Percentiles rank a stretch among this genome's conserved stretches.
Conservation (phyloP, 1,284 basidiomycete species). For the Ceratobasidium sp. region DNA sequence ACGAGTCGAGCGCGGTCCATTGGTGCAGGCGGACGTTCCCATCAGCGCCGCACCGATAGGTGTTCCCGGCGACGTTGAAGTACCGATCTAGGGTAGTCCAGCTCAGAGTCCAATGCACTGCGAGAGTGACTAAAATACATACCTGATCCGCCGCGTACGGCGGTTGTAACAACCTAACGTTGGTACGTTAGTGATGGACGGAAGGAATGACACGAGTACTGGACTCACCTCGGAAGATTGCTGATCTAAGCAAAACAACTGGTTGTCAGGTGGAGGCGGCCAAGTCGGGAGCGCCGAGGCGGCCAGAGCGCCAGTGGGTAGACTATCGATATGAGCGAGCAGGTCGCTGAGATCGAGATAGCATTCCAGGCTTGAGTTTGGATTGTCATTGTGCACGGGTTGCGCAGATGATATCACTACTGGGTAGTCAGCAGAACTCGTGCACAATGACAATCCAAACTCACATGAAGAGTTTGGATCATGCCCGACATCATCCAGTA, state of each 20-base stretch:
- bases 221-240: background rate
- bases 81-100: background rate
- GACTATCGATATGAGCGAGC: background rate
- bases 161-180: background rate
- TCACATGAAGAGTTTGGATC: background rate
- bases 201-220: no score
- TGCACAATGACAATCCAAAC: constrained; percentile 29
- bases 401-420: background rate
- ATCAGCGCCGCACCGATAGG: background rate
- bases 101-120: no score
- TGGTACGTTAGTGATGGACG: background rate
- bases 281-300: background rate
- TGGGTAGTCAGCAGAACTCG: background rate
- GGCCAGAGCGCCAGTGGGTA: no score
- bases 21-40: background rate
- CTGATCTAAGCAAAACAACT: background rate
- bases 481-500: background rate
- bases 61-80: background rate
- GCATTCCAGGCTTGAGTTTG: constrained; percentile 18
- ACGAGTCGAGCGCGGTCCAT: background rate
- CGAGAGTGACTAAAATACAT: no score
- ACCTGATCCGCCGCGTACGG: no score
- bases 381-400: constrained; percentile 10
- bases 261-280: background rate
- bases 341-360: background rate